phyloP scores from a whole-genome alignment of 192 early-diverging fungal genomes.

The Coemansia sp. region DNA sequence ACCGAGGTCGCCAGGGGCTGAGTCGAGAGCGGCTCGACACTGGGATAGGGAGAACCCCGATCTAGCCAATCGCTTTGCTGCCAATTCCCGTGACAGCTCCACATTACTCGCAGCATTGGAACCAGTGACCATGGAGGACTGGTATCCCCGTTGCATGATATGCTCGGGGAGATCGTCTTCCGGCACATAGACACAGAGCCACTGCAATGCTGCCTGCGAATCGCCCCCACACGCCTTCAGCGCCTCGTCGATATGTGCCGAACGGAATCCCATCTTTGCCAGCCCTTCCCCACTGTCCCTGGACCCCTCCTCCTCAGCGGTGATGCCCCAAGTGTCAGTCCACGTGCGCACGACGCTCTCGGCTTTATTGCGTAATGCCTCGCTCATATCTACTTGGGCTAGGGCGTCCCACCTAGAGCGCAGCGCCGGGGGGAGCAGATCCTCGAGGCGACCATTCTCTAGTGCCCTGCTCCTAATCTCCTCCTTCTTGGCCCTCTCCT shows the following conservation, averaged over 20 bases:
- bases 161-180: constrained; percentile 68
- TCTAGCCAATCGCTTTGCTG: constrained; percentile 19
- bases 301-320: background rate
- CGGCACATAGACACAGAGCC: constrained; percentile 87
- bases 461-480: constrained; percentile 46
- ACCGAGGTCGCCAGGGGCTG: background rate
- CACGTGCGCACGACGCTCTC: constrained; percentile 67
- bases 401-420: constrained; percentile 38
- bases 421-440: constrained; percentile 14
- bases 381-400: constrained; percentile 69
- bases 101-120: background rate
- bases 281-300: background rate
- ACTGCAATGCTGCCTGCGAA: constrained; percentile 63
- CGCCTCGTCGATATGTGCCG: constrained; percentile 72
- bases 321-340: constrained; percentile 25
- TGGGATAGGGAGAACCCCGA: constrained; percentile 26
- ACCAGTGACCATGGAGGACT: constrained; percentile 11
- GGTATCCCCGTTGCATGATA: constrained; percentile 27
- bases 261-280: constrained; percentile 67
- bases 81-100: constrained; percentile 3
- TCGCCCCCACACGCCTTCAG: constrained; percentile 55
- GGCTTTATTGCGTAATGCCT: constrained; percentile 56
- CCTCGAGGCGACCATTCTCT: constrained; percentile 40
- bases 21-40: background rate
- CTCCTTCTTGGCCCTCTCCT: constrained; percentile 1